Conservation (phyloP, 1,284 basidiomycete genomes). For the Ustilago nuda region DNA sequence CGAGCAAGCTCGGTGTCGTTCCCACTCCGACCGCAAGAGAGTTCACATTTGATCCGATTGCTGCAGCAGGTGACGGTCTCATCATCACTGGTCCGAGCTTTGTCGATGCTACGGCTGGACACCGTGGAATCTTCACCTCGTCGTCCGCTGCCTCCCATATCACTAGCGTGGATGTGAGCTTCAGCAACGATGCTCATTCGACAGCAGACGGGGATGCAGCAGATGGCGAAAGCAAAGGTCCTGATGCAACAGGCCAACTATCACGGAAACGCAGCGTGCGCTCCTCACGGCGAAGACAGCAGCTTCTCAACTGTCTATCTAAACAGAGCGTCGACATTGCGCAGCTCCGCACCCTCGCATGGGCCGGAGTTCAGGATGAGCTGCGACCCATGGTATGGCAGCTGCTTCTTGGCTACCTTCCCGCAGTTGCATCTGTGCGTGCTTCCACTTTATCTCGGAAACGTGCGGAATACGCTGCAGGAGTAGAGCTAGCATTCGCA, state of each 20-base stretch:
- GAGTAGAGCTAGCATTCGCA: slow-evolving; percentile 91
- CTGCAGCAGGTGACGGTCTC: slow-evolving; percentile 60
- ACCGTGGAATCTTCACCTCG: slow-evolving; percentile 11
- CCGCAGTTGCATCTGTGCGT: slow-evolving; percentile 83
- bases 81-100: slow-evolving; percentile 53
- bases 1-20: slow-evolving; percentile 26
- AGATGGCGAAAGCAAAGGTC: background rate
- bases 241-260: slow-evolving; percentile 2
- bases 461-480: slow-evolving; percentile 87
- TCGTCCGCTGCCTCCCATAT: slow-evolving; percentile 20
- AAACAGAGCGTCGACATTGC: slow-evolving; percentile 70
- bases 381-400: slow-evolving; percentile 94
- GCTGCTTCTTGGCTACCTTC: slow-evolving; percentile 86
- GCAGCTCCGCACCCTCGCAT: slow-evolving; percentile 88
- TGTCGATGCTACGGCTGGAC: slow-evolving; percentile 29
- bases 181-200: slow-evolving; percentile 5
- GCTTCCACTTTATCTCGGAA: slow-evolving; percentile 84
- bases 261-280: slow-evolving; percentile 48
- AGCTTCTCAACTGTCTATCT: slow-evolving; percentile 54
- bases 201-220: slow-evolving; percentile 1
- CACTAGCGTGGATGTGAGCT: slow-evolving; percentile 12
- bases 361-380: slow-evolving; percentile 90
- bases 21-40: slow-evolving; percentile 36
- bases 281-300: slow-evolving; percentile 50
- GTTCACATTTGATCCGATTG: slow-evolving; percentile 59